Evolutionary conservation across 768 basidiomycete species (phyloP).

Genomic region (Kwoniella sp.): DNA sequence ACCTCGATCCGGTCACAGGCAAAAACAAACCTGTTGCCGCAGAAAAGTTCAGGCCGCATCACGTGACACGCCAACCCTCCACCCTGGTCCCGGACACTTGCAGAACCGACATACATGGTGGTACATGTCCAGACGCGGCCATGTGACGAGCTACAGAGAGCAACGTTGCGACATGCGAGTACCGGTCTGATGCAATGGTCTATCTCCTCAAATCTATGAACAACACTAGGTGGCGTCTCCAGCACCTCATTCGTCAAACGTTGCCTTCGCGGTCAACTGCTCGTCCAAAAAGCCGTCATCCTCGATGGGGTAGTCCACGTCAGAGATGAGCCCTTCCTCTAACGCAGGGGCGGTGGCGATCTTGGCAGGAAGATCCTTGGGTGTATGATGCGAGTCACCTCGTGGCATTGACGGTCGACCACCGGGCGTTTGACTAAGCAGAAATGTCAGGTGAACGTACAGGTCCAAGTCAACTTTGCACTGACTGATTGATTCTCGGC

Average conservation of each 20-base stretch:
- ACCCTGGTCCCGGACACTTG: no score
- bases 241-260: no score
- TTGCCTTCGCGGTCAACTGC: constrained; percentile 20
- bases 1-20: no score
- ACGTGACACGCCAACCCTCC: no score
- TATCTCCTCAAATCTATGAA: no score
- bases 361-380: not conserved
- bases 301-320: constrained; percentile 12
- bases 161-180: no score
- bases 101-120: no score
- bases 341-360: not conserved
- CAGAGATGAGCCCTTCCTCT: constrained; percentile 2
- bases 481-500: constrained; percentile 51
- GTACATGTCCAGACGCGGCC: no score
- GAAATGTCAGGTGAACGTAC: not conserved
- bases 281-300: constrained; percentile 22
- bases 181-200: no score
- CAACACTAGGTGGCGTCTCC: no score
- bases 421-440: constrained; percentile 10
- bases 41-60: not conserved
- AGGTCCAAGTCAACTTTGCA: not conserved
- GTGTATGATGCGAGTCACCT: constrained; percentile 5
- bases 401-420: constrained; percentile 4
- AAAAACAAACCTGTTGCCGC: not conserved
- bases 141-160: no score